Conservation (phyloP, 768 basidiomycete species). For the Pulveroboletus ravenelii region DNA sequence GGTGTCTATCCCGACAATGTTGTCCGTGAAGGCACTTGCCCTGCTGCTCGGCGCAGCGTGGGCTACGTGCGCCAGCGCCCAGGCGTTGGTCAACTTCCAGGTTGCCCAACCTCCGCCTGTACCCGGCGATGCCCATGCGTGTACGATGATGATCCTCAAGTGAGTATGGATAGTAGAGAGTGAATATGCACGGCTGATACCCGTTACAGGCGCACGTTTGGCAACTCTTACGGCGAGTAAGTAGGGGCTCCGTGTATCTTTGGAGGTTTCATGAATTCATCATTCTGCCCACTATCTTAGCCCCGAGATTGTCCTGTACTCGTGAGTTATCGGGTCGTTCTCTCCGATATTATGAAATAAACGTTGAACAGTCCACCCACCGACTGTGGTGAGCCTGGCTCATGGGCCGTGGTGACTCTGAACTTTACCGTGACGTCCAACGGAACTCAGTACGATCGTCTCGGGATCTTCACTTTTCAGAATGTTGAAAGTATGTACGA, state of each 20-base stretch:
- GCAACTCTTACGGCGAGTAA: slow-evolving; percentile 64
- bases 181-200: neutral
- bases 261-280: neutral
- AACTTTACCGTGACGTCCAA: slow-evolving; percentile 78
- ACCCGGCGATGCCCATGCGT: slow-evolving; percentile 55
- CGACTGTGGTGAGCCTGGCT: slow-evolving; percentile 63
- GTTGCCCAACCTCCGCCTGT: slow-evolving; percentile 69
- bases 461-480: slow-evolving; percentile 70
- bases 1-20: slow-evolving; percentile 21
- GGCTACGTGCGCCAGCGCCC: slow-evolving; percentile 14
- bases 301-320: slow-evolving; percentile 58
- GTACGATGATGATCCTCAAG: slow-evolving; percentile 63
- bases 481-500: slow-evolving; percentile 63
- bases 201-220: slow-evolving; percentile 58
- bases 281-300: slow-evolving; percentile 29
- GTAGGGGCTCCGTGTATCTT: slow-evolving; percentile 15
- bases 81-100: slow-evolving; percentile 56
- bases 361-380: slow-evolving; percentile 52
- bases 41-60: slow-evolving; percentile 11
- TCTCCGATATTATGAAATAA: neutral
- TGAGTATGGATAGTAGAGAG: slow-evolving; percentile 27
- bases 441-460: slow-evolving; percentile 71
- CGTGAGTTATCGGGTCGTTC: slow-evolving; percentile 34
- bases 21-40: slow-evolving; percentile 8
- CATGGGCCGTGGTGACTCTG: slow-evolving; percentile 71